These are phyloP conservation scores for Laburnicola sp. DNA, from an alignment of 2,329 filamentous ascomycete species.

Conservation along the genomic window DNA sequence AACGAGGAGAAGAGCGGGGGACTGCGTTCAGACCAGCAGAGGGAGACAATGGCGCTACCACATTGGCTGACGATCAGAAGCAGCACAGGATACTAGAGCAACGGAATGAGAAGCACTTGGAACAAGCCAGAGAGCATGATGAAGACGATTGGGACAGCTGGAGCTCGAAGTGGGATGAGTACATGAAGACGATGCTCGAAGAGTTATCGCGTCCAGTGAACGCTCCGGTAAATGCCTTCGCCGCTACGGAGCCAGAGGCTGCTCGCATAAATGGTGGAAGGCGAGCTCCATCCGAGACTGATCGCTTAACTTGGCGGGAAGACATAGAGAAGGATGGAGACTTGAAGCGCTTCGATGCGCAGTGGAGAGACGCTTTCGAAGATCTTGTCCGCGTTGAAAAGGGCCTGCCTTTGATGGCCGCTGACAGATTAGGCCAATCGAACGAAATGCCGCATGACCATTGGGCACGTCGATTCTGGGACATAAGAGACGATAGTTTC, in stretches of 20 bases:
- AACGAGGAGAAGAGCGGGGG: not conserved
- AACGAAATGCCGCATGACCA: slow-evolving; percentile 12
- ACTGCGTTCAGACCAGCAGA: not conserved
- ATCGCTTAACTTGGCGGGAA: no score
- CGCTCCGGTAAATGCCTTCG: not conserved
- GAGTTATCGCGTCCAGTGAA: slow-evolving; percentile 5
- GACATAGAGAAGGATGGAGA: slow-evolving; percentile 53
- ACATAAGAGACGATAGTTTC: slow-evolving; percentile 11
- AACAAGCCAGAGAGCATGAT: not conserved
- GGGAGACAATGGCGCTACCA: no score
- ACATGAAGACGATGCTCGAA: slow-evolving; percentile 10
- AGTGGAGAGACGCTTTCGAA: slow-evolving; percentile 63
- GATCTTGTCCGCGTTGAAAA: slow-evolving; percentile 55
- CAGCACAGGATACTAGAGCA: no score
- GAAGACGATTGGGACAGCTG: slow-evolving; percentile 6
- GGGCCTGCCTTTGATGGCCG: slow-evolving; percentile 18
- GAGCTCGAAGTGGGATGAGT: slow-evolving; percentile 6
- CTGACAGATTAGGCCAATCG: slow-evolving; percentile 15
- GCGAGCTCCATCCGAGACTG: no score
- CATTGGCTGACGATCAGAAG: no score
- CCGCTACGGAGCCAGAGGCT: slow-evolving; percentile 1
- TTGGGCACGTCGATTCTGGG: slow-evolving; percentile 19
- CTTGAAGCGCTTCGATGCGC: slow-evolving; percentile 42
- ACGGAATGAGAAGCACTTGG: not conserved
- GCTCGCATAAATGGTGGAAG: no score